Conservation (phyloP, 2,329 filamentous ascomycete species). For the Volutella citrinella region DNA sequence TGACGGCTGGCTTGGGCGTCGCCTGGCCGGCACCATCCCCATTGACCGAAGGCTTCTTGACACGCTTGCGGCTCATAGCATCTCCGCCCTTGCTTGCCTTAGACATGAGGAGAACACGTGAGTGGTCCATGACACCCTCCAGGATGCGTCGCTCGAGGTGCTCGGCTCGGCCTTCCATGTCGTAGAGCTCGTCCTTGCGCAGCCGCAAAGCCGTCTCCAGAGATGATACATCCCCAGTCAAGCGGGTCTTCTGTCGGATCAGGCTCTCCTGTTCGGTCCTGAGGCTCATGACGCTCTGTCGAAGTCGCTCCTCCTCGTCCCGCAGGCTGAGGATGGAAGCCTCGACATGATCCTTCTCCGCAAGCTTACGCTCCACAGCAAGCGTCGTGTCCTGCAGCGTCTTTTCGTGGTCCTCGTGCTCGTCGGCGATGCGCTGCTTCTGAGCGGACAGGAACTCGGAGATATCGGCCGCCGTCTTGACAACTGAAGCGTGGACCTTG, state of each 20-base stretch:
- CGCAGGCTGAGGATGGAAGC: conserved; percentile 49
- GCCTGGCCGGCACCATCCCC: conserved; percentile 22
- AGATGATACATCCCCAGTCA: conserved; percentile 83
- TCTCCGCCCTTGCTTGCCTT: conserved; percentile 56
- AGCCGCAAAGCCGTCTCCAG: conserved; percentile 87
- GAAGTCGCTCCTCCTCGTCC: conserved; percentile 52
- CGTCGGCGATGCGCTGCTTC: conserved; percentile 69
- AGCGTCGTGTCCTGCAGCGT: conserved; percentile 77
- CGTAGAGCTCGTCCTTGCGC: conserved; percentile 83
- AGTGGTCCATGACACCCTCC: conserved; percentile 95
- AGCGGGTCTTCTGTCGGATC: conserved; percentile 70
- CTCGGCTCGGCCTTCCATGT: conserved; percentile 89
- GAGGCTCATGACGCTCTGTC: conserved; percentile 55
- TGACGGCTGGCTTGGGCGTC: conserved; percentile 39
- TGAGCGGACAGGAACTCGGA: conserved; percentile 77
- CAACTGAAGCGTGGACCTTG: conserved; percentile 83
- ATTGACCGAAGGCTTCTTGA: conserved; percentile 37
- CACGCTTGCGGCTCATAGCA: conserved; percentile 57
- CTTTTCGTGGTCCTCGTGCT: conserved; percentile 75
- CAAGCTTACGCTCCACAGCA: conserved; percentile 72
- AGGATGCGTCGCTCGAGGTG: conserved; percentile 87
- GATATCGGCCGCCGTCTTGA: conserved; percentile 79
- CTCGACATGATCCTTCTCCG: conserved; percentile 62
- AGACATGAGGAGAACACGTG: conserved; percentile 80
- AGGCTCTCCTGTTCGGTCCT: conserved; percentile 72